Percentiles rank a stretch among this genome's conserved stretches.
phyloP scores from a whole-genome alignment of 345 rosid genomes.

The Diplotaxis tenuifolia region DNA sequence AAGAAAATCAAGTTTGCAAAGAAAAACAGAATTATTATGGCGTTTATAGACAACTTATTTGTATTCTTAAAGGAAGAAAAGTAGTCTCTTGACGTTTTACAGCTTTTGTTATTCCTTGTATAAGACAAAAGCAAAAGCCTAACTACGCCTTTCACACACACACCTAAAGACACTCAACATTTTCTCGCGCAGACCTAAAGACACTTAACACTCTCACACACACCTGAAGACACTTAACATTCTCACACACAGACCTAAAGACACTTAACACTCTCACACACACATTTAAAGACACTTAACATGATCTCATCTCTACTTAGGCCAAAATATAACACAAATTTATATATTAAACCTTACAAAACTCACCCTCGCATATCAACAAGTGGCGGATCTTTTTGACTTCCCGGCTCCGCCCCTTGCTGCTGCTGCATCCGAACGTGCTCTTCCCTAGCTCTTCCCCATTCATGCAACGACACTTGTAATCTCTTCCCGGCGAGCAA shows the following conservation, averaged over 20 bases:
- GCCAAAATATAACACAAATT: background rate
- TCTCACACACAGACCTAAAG: background rate
- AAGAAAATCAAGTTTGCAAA: background rate
- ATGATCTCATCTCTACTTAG: background rate
- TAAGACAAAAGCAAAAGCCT: background rate
- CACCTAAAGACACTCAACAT: background rate
- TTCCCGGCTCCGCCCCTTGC: background rate
- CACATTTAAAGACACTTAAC: background rate
- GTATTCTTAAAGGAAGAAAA: background rate
- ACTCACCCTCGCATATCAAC: background rate
- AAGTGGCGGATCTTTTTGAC: constrained; percentile 17
- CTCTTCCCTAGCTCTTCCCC: constrained; percentile 44
- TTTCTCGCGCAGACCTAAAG: background rate
- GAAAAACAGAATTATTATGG: background rate
- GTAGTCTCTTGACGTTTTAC: background rate
- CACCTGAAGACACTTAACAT: background rate
- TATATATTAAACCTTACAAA: background rate
- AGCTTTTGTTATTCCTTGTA: background rate
- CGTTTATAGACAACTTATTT: background rate
- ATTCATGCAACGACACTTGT: constrained; percentile 41
- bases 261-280: background rate
- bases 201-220: background rate
- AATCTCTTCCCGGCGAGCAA: constrained; percentile 41
- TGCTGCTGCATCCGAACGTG: background rate
- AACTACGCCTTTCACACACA: background rate